These are phyloP conservation scores for Paecilomyces fulvus DNA, from an alignment of 2,329 filamentous ascomycete genomes.

Conservation along the genomic window DNA sequence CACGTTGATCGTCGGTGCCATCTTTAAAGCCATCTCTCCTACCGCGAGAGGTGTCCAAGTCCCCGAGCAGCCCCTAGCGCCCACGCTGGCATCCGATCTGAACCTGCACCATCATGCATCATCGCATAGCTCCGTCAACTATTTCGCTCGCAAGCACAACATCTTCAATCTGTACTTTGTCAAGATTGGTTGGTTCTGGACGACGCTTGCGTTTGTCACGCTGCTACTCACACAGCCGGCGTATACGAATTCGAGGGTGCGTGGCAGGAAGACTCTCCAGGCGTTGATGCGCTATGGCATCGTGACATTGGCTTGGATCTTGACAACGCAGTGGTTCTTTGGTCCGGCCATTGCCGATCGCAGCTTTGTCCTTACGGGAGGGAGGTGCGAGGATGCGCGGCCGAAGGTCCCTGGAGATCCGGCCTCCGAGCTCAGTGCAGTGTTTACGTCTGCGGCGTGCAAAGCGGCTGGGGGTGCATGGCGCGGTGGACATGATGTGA, in stretches of 20 bases:
- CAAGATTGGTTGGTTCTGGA: conserved; percentile 92
- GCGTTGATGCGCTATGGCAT: conserved; percentile 60
- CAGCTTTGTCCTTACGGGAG: conserved; percentile 79
- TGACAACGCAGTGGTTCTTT: conserved; percentile 95
- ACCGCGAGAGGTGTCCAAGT: conserved; percentile 41
- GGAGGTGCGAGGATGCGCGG: conserved; percentile 58
- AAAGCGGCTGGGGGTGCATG: conserved; percentile 74
- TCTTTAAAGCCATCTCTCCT: conserved; percentile 73
- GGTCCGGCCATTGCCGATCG: conserved; percentile 85
- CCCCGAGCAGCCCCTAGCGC: not conserved
- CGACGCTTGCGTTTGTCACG: conserved; percentile 61
- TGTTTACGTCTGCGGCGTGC: conserved; percentile 70
- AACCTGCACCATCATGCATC: conserved; percentile 7
- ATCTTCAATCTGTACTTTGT: conserved; percentile 89
- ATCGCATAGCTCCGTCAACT: conserved; percentile 38
- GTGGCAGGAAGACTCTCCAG: conserved; percentile 43
- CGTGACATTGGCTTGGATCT: conserved; percentile 70
- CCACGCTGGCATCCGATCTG: conserved; percentile 19
- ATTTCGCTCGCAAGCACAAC: conserved; percentile 92
- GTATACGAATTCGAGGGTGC: conserved; percentile 36
- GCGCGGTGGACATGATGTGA: conserved; percentile 94
- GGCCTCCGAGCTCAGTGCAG: conserved; percentile 36
- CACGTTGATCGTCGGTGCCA: conserved; percentile 69
- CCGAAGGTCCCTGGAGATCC: conserved; percentile 1
- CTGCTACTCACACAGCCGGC: conserved; percentile 63